Conservation (phyloP, 2,329 filamentous ascomycete genomes). For the Pseudocercospora pini-densiflorae region DNA sequence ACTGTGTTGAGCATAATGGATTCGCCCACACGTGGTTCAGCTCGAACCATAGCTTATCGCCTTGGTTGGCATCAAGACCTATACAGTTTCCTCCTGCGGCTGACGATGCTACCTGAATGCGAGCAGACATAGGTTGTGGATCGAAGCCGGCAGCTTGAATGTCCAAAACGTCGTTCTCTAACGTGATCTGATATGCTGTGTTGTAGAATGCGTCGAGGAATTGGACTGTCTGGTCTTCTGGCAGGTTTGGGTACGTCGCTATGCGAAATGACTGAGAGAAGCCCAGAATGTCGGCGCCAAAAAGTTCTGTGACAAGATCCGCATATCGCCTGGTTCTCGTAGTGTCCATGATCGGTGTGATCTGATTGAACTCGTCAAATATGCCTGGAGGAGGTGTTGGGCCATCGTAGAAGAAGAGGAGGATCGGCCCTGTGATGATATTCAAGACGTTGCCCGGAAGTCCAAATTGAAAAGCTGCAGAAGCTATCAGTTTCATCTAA, state of each 20-base stretch:
- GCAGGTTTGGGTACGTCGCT: conserved; percentile 24
- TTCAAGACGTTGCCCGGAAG: conserved; percentile 24
- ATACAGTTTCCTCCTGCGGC: conserved; percentile 26
- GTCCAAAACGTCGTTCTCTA: conserved; percentile 22
- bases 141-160: conserved; percentile 28
- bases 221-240: conserved; percentile 25
- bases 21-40: conserved; percentile 28
- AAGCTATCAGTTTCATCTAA: not conserved
- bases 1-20: conserved; percentile 23
- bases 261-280: conserved; percentile 31
- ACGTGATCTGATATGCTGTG: conserved; percentile 15
- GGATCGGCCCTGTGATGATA: conserved; percentile 24
- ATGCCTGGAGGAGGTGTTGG: conserved; percentile 21
- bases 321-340: conserved; percentile 23
- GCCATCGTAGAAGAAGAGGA: conserved; percentile 30
- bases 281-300: conserved; percentile 22
- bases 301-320: conserved; percentile 21
- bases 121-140: conserved; percentile 24
- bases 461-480: conserved; percentile 25
- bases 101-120: conserved; percentile 23
- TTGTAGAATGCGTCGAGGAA: conserved; percentile 23
- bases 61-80: conserved; percentile 23
- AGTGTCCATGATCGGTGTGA: conserved; percentile 7
- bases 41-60: conserved; percentile 30
- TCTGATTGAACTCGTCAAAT: conserved; percentile 26